phyloP scores from a whole-genome alignment of 1,284 basidiomycete species.

The Marasmius sp. region DNA sequence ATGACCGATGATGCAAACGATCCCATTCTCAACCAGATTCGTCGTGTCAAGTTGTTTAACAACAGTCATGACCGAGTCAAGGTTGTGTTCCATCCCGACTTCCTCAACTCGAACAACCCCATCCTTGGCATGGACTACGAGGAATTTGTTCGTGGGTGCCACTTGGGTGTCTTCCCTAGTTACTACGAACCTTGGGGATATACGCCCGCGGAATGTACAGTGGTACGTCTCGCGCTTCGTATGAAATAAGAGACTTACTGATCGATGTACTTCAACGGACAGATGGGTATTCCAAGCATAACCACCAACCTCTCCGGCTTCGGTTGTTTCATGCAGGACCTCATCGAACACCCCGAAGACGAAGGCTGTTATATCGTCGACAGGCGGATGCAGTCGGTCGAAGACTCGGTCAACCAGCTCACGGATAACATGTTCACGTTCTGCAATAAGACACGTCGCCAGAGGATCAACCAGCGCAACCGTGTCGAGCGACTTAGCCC shows the following conservation, averaged over 20 bases:
- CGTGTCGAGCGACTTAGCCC: conserved; percentile 93
- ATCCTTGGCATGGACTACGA: conserved; percentile 97
- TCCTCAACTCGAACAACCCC: conserved; percentile 96
- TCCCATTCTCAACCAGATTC: conserved; percentile 93
- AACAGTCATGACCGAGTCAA: conserved; percentile 79
- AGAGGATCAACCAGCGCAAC: conserved; percentile 98
- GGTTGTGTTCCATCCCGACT: conserved; percentile 98
- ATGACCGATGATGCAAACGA: conserved; percentile 93
- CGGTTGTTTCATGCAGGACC: conserved; percentile 98
- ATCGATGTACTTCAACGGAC: conserved; percentile 12
- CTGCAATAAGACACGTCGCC: conserved; percentile 87
- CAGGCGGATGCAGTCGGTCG: conserved; percentile 85
- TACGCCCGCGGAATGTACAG: conserved; percentile 83
- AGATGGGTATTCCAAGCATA: conserved; percentile 97
- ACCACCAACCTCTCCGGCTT: conserved; percentile 98
- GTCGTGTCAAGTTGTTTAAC: conserved; percentile 93
- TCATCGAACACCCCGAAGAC: conserved; percentile 88
- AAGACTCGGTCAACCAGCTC: conserved; percentile 85
- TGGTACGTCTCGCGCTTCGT: conserved; percentile 45
- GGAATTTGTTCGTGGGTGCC: conserved; percentile 97
- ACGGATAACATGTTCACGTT: conserved; percentile 79
- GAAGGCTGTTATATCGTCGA: conserved; percentile 97
- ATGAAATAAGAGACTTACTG: neutral
- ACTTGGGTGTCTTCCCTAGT: conserved; percentile 96
- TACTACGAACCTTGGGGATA: conserved; percentile 96